phyloP scores from a whole-genome alignment of 495 filamentous ascomycete species.

The Neurospora africana region DNA sequence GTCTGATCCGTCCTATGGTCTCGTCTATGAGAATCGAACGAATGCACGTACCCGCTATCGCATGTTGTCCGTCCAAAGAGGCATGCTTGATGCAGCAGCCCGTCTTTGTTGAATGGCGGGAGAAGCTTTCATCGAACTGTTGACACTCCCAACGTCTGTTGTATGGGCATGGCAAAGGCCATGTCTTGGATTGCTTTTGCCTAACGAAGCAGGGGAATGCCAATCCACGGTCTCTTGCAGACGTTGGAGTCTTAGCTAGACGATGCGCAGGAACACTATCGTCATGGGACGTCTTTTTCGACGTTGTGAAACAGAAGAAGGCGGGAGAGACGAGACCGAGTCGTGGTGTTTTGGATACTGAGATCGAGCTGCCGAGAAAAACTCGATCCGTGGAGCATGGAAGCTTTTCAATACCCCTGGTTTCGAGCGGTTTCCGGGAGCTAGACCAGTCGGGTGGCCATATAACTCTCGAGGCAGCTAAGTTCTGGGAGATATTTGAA shows the following conservation, averaged over 20 bases:
- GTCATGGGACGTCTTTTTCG: background rate
- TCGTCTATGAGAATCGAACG: background rate
- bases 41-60: background rate
- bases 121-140: background rate
- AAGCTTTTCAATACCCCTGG: background rate
- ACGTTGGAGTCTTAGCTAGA: background rate
- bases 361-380: background rate
- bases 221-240: background rate
- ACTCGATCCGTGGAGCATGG: background rate
- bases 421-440: background rate
- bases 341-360: background rate
- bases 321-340: background rate
- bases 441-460: background rate
- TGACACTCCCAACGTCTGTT: background rate
- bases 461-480: background rate
- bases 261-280: background rate
- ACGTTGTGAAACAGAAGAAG: background rate
- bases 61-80: background rate
- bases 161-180: background rate
- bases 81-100: background rate
- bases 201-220: background rate
- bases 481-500: background rate
- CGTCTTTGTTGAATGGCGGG: background rate
- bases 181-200: background rate
- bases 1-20: background rate